Evolutionary conservation across 2,329 filamentous ascomycete species (phyloP), one percentile per base, ranked within the genome.

Genomic region (Lecanicillium sp.): DNA sequence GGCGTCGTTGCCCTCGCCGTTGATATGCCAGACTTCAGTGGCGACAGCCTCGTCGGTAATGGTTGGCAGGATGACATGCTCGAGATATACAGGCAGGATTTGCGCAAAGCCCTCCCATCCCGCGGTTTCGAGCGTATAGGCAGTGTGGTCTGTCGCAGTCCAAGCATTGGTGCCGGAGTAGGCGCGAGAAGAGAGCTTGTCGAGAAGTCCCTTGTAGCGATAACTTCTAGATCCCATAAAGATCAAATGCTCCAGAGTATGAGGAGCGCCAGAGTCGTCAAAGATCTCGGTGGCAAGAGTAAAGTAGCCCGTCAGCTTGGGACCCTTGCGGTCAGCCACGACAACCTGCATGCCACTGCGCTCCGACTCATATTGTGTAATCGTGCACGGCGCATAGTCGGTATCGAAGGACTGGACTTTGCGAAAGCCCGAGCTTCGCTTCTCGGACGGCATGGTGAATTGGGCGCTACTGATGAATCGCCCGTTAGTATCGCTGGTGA

Each of bases 51-150:
- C 84, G 59, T 98, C 90, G 1, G 89, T 96, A 44, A 98, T 70
- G 7, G 87, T 95, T 0, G 92, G 92, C 8, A 94, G 68, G 45
- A 98, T 77, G 22, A 98, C 73, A 64, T 98, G 92, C 60, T 98
- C 94, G 2, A 98, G 73, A 50, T 98, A 98, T 29, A 96, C 81
- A 1, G 92, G 92, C 14, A 98, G 67, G 40, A 96, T 94, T 58
- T 94, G 86, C 2, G 89, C 82, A 56, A 98, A 98, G 8, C 90
- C 90, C 51, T 94, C 88, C 90, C 92, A 98, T 2, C 92, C 92
- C 17, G 92, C 92, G 9, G 88, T 92, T 52, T 95, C 86, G 13
- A 98, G 71, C 0, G 88, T 95, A 62, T 98, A 98, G 3, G 89
- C 89, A 1, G 94, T 98, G 56, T 96, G 89, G 51, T 96, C 92